phyloP scores from a whole-genome alignment of 2,329 filamentous ascomycete species.

The Fusarium dlaminii region DNA sequence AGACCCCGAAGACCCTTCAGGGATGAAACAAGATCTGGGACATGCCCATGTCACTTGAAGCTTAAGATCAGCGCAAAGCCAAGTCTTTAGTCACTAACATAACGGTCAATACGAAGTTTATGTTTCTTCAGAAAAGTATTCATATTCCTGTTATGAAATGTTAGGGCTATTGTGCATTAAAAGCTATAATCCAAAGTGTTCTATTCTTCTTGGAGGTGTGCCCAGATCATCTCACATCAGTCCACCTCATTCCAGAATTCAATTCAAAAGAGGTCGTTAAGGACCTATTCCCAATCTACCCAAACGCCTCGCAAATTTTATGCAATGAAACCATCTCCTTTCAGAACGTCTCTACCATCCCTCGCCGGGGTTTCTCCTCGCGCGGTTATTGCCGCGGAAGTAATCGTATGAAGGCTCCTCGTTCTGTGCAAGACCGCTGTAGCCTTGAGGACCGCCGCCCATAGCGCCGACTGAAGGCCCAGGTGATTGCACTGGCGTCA shows the following conservation, averaged over 20 bases:
- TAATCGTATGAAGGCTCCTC: slow-evolving; percentile 65
- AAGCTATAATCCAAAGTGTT: slow-evolving; percentile 32
- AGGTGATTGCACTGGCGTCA: slow-evolving; percentile 43
- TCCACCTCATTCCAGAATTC: slow-evolving; percentile 28
- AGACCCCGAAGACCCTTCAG: neutral
- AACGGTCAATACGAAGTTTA: neutral
- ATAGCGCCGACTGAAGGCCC: slow-evolving; percentile 61
- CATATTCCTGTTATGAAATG: neutral
- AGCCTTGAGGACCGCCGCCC: slow-evolving; percentile 67
- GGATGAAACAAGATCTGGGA: neutral
- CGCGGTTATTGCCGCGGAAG: slow-evolving; percentile 55
- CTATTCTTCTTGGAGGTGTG: slow-evolving; percentile 22
- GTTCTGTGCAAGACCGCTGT: slow-evolving; percentile 66
- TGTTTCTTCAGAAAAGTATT: neutral
- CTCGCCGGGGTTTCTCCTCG: slow-evolving; percentile 49
- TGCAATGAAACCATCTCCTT: slow-evolving; percentile 12
- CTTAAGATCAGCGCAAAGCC: neutral
- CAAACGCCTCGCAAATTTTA: slow-evolving; percentile 44
- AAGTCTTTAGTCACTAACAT: neutral
- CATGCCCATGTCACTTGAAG: neutral
- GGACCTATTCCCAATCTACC: slow-evolving; percentile 39
- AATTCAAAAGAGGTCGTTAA: slow-evolving; percentile 10
- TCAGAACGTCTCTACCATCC: slow-evolving; percentile 47
- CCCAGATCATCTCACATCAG: slow-evolving; percentile 20
- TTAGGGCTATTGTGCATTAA: slow-evolving; percentile 27